Evolutionary conservation across 1,139 yeast genomes (phyloP).

Genomic region (Blastobotrys aristatus): DNA sequence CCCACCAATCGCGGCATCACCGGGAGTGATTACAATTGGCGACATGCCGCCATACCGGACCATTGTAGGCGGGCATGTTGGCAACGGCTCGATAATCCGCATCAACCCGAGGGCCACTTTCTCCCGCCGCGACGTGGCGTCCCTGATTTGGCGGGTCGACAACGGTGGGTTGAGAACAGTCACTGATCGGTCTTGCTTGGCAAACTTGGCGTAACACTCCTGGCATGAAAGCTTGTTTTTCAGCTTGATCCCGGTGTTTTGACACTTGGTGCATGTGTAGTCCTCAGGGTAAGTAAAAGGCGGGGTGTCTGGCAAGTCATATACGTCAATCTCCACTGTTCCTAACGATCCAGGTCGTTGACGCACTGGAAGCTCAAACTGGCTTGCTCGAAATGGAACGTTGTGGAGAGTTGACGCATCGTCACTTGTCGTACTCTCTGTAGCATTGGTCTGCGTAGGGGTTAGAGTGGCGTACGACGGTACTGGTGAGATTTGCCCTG

Average conservation of each 20-base stretch:
- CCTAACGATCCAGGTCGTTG: conserved; percentile 6
- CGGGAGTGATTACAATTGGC: conserved; percentile 58
- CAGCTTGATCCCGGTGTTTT: conserved; percentile 64
- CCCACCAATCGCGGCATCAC: conserved; percentile 84
- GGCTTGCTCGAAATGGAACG: conserved; percentile 3
- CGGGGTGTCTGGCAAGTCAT: conserved; percentile 26
- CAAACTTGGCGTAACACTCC: conserved; percentile 65
- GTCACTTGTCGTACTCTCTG: background rate
- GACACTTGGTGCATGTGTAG: conserved; percentile 62
- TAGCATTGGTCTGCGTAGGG: background rate
- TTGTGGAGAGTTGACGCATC: background rate
- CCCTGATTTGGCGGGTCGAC: background rate
- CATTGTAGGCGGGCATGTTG: conserved; percentile 14
- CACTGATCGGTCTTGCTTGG: conserved; percentile 32
- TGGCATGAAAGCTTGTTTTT: conserved; percentile 62
- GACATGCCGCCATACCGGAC: conserved; percentile 21
- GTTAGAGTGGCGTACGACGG: too few species aligned
- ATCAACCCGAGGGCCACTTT: background rate
- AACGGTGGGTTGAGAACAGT: conserved; percentile 15
- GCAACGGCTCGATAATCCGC: conserved; percentile 8
- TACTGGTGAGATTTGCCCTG: too few species aligned
- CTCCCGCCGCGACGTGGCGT: background rate
- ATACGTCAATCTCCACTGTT: background rate
- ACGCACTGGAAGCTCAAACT: conserved; percentile 11
- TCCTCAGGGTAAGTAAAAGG: conserved; percentile 68